These are phyloP conservation scores for Eudorina sp. DNA, from an alignment of 139 green algal species.

Conservation along the genomic window DNA sequence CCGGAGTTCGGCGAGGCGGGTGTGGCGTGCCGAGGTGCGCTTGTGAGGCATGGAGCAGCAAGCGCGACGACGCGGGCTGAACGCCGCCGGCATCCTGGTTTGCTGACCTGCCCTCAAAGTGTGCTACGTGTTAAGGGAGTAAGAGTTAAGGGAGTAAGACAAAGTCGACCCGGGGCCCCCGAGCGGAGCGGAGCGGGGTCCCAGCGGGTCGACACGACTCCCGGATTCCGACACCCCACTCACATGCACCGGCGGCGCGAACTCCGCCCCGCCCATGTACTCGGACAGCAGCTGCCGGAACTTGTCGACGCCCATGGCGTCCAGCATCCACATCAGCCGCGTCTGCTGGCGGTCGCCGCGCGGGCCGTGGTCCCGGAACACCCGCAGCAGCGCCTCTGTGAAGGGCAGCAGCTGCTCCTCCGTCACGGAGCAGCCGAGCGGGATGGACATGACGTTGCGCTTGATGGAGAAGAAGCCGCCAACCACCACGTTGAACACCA, in stretches of 20 bases:
- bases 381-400: slow-evolving; percentile 81
- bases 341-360: slow-evolving; percentile 92
- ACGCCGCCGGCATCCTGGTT: too few relatives aligned
- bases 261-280: slow-evolving; percentile 81
- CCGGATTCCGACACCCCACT: slow-evolving; percentile 7
- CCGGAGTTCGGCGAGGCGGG: too few relatives aligned
- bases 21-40: too few relatives aligned
- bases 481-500: slow-evolving; percentile 75
- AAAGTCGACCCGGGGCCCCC: too few relatives aligned
- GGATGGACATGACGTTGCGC: slow-evolving; percentile 92
- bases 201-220: too few relatives aligned
- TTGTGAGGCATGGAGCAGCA: too few relatives aligned
- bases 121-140: too few relatives aligned
- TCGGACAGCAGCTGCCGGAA: slow-evolving; percentile 74
- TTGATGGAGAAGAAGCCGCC: slow-evolving; percentile 97
- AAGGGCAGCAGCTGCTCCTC: slow-evolving; percentile 84
- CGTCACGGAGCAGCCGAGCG: slow-evolving; percentile 86
- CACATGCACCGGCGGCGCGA: slow-evolving; percentile 66
- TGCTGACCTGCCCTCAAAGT: too few relatives aligned
- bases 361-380: slow-evolving; percentile 91
- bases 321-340: slow-evolving; percentile 97
- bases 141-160: too few relatives aligned
- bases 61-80: too few relatives aligned
- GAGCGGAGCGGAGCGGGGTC: too few relatives aligned
- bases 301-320: slow-evolving; percentile 84